A percentile compares a stretch with the other conserved stretches of the same genome.
phyloP scores from a whole-genome alignment of 2,329 filamentous ascomycete genomes.

The Trichoderma sp. region DNA sequence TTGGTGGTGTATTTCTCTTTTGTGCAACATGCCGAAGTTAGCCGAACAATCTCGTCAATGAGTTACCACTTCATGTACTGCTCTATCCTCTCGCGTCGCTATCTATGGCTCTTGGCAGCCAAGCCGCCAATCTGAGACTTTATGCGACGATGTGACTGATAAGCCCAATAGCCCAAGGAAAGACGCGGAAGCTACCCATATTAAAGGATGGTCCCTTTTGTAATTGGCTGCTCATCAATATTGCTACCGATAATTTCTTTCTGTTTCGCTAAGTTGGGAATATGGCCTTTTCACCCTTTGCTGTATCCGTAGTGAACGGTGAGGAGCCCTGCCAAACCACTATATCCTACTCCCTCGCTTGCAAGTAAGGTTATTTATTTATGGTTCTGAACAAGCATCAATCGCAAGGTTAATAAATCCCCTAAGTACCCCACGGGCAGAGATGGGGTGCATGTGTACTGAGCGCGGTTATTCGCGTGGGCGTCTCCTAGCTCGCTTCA shows the following conservation, averaged over 20 bases:
- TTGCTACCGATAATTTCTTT: not conserved
- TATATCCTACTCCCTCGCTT: not conserved
- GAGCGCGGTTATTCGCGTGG: not conserved
- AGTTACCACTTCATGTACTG: too few species aligned
- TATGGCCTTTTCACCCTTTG: not conserved
- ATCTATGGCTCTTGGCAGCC: not conserved
- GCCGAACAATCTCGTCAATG: not conserved
- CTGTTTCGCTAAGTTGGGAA: not conserved
- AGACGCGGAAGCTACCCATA: not conserved
- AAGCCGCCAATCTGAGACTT: not conserved
- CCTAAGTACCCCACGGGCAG: not conserved
- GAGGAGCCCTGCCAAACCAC: too few species aligned
- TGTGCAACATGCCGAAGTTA: not conserved
- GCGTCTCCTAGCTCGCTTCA: not conserved
- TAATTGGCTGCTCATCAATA: not conserved
- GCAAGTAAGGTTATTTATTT: conserved; percentile 12
- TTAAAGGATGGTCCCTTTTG: not conserved
- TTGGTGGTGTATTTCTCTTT: not conserved
- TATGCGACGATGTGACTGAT: not conserved
- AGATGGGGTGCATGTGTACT: not conserved
- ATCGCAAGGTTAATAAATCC: not conserved
- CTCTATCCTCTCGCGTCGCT: not conserved
- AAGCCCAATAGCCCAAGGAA: not conserved
- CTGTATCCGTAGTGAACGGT: not conserved
- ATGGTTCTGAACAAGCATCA: conserved; percentile 7